Evolutionary conservation across 2,329 filamentous ascomycete species (phyloP).

Genomic region (Eutypella sp.): DNA sequence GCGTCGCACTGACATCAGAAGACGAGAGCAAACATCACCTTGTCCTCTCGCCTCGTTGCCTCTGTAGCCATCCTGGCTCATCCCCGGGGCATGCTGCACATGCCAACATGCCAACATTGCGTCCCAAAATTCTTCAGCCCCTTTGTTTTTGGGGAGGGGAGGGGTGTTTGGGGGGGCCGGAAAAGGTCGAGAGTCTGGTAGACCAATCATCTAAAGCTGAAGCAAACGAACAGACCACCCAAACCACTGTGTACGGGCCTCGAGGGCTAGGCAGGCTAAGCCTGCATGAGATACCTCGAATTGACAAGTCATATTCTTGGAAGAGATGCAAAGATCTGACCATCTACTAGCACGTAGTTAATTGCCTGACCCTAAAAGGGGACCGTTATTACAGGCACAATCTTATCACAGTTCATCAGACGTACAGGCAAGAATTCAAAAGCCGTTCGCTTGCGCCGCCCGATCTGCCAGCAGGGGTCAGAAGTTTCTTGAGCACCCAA

Average conservation of each 20-base stretch:
- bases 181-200: no score
- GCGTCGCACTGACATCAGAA: no score
- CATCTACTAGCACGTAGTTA: no score
- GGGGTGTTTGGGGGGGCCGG: no score
- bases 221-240: neutral
- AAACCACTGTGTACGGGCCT: neutral
- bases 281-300: neutral
- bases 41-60: no score
- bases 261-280: neutral
- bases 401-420: neutral
- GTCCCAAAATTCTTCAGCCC: neutral
- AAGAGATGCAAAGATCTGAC: neutral
- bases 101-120: no score
- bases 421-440: neutral
- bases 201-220: neutral
- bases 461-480: neutral
- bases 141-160: neutral
- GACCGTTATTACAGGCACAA: neutral
- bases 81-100: no score
- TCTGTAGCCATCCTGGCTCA: no score
- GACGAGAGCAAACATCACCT: no score
- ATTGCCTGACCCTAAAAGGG: neutral
- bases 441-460: neutral
- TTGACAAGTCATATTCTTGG: conserved; percentile 1
- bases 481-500: neutral